phyloP scores from a whole-genome alignment of 1,284 basidiomycete genomes.

The Malassezia psittaci region DNA sequence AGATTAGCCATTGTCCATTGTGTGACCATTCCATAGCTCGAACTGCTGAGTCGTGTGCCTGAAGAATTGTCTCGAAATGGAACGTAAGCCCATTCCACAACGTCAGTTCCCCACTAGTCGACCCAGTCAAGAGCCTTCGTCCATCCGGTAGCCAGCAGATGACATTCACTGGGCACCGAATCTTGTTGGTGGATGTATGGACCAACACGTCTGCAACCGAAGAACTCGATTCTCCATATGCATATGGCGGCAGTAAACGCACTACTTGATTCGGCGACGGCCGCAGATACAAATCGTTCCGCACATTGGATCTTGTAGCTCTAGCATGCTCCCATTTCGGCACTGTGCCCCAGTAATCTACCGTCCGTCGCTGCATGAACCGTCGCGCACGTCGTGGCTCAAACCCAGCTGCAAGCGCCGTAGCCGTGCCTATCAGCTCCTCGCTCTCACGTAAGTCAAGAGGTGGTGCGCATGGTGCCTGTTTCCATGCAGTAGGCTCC shows the following conservation, averaged over 20 bases:
- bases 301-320: constrained; percentile 2
- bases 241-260: constrained; percentile 69
- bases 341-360: constrained; percentile 82
- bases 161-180: constrained; percentile 88
- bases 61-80: constrained; percentile 97
- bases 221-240: constrained; percentile 76
- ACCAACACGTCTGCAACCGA: constrained; percentile 90
- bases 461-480: constrained; percentile 53
- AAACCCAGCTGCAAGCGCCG: constrained; percentile 42
- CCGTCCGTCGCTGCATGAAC: constrained; percentile 79
- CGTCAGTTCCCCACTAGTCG: constrained; percentile 93
- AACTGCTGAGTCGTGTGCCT: constrained; percentile 90
- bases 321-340: constrained; percentile 59
- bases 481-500: constrained; percentile 43
- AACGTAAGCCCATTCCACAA: constrained; percentile 98
- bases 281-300: constrained; percentile 18
- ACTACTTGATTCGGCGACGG: constrained; percentile 32
- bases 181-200: constrained; percentile 97
- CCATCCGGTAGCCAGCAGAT: constrained; percentile 95
- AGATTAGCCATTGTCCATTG: constrained; percentile 79
- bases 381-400: constrained; percentile 71
- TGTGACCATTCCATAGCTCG: constrained; percentile 81
- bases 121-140: constrained; percentile 80
- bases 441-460: constrained; percentile 64
- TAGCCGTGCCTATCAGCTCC: constrained; percentile 60